phyloP scores from a whole-genome alignment of 2,329 filamentous ascomycete genomes.

The Falciphora oryzae region DNA sequence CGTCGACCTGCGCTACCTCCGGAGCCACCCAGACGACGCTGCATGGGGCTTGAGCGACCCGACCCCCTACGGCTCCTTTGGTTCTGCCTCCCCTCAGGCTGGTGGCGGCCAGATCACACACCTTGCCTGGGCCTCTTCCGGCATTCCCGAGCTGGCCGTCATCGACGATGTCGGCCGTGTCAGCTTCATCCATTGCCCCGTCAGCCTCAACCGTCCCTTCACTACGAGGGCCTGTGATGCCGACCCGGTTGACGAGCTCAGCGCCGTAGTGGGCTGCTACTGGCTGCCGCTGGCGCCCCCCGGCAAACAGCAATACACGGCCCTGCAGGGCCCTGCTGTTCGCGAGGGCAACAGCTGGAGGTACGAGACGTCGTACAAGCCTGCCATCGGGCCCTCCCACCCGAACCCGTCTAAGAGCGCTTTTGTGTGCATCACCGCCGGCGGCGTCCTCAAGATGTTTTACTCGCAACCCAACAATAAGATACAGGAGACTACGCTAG shows the following conservation, averaged over 20 bases:
- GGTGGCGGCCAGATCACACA: conserved; percentile 64
- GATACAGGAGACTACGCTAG: conserved; percentile 66
- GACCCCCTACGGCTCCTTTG: conserved; percentile 56
- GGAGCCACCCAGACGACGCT: conserved; percentile 61
- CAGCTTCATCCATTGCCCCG: conserved; percentile 64
- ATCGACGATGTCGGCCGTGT: conserved; percentile 76
- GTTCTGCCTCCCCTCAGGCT: conserved; percentile 44
- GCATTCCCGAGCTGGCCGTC: conserved; percentile 69
- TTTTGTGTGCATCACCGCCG: conserved; percentile 69
- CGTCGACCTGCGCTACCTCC: conserved; percentile 68
- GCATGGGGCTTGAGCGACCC: conserved; percentile 72
- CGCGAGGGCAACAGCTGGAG: conserved; percentile 59
- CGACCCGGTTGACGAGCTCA: conserved; percentile 69
- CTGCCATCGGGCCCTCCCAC: conserved; percentile 67
- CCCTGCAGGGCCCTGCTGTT: conserved; percentile 55
- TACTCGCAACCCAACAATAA: conserved; percentile 69
- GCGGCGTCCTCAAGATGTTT: conserved; percentile 67
- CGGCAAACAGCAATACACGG: conserved; percentile 37
- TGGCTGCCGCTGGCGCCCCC: conserved; percentile 65
- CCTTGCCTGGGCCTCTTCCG: conserved; percentile 72
- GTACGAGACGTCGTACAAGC: conserved; percentile 61
- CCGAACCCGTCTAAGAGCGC: conserved; percentile 66
- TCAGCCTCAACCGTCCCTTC: conserved; percentile 67
- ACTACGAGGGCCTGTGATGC: conserved; percentile 54
- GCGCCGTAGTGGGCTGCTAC: conserved; percentile 74